phyloP scores from a whole-genome alignment of 2,329 filamentous ascomycete genomes.

The Paecilomyces fulvus region DNA sequence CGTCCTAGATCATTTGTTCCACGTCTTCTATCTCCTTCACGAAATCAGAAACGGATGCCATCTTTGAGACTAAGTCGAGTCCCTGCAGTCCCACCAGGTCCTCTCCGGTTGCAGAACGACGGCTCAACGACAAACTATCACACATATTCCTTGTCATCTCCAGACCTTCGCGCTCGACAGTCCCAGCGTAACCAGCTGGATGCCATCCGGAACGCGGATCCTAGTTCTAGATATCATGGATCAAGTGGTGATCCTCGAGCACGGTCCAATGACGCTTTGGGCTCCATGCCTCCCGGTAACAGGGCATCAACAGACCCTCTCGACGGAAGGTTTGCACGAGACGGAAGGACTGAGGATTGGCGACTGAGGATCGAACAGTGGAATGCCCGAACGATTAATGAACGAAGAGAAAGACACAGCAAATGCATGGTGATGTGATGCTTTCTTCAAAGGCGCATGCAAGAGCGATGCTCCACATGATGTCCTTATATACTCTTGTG shows the following conservation, averaged over 20 bases:
- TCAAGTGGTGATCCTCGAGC: slow-evolving; percentile 8
- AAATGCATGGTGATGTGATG: slow-evolving; percentile 33
- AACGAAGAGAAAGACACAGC: slow-evolving; percentile 23
- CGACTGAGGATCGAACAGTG: slow-evolving; percentile 31
- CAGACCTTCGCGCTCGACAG: neutral
- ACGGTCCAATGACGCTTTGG: slow-evolving; percentile 11
- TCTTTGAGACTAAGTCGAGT: neutral
- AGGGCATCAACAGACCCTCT: slow-evolving; percentile 2
- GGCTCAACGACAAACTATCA: neutral
- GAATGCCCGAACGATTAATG: slow-evolving; percentile 30
- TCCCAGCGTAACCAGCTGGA: neutral
- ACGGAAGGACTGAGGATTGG: slow-evolving; percentile 21
- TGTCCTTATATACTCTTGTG: neutral
- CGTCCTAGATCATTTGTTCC: neutral
- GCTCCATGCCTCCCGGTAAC: slow-evolving; percentile 7
- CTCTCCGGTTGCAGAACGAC: neutral
- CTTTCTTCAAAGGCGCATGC: too few species aligned
- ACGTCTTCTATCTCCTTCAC: neutral
- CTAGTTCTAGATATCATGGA: neutral
- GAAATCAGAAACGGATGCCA: neutral
- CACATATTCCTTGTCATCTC: neutral
- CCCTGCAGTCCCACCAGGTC: neutral
- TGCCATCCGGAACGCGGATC: neutral
- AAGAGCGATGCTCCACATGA: too few species aligned
- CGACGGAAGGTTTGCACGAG: slow-evolving; percentile 1